Base-by-base conservation (phyloP, 352 stramenopile species). In the Pythium dissotocum region DNA sequence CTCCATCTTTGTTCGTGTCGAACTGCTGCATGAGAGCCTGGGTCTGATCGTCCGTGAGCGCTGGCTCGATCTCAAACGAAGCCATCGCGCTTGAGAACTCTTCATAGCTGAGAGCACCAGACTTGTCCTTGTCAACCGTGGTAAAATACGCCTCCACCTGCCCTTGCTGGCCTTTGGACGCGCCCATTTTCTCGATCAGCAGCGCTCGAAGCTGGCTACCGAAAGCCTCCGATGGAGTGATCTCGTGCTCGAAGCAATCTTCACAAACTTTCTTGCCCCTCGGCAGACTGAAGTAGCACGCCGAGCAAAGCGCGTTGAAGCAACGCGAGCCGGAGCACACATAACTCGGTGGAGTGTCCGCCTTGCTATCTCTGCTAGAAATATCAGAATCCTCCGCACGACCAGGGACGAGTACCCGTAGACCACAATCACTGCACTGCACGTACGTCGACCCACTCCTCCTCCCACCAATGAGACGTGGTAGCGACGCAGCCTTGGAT, bases 161-260 rank as follows among this genome's bases (percentile, higher is more conserved):
- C 1, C 56, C 28, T 8, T 73, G 72, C 8, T 86, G 77, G 6
- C 79, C 53, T 3, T 76, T 72, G 0, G 74, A 80, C 2, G 52
- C 66, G 0, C 80, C 80, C 13, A 90, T 75, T 65, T 92, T 90
- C 13, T 91, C 80, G 21, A 94, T 88, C 16, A 93, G 57, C 0
- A 89, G 48, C 0, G 76, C 65, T 44, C 85, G 84, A 14, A 95
- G 63, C n/a, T 87, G 82, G 35, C 84, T 79, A 5, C 85, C 83
- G 33, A 91, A 77, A 1, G 69, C 73, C 57, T 90, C 83, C 10
- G 71, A 44, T 0, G 78, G 72, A 2, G 66, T 58, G 9, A 78
- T 55, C 61, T 93, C 87, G 59, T 93, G 78, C 48, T 87, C 70
- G 60, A 88, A 95, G 55, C 87, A 95, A 26, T 88, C 76, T 67